Base-by-base conservation (phyloP, 2,329 filamentous ascomycete species). In the Thielaviopsis musarum region DNA sequence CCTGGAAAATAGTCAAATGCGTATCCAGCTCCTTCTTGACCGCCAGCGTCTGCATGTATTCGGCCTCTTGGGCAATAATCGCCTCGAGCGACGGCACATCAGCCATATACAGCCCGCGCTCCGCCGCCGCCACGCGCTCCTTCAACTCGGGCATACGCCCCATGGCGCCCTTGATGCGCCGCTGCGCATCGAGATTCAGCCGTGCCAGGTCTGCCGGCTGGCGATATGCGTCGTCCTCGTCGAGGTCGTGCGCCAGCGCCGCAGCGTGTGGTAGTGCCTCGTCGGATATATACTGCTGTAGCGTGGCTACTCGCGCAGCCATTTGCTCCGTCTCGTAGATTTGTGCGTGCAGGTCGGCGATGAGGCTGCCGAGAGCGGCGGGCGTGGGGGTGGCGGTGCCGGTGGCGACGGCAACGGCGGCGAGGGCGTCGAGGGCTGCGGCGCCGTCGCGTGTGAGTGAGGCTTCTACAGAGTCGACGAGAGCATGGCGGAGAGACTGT, bases 131-230 rank as follows among this genome's bases (percentile, higher is more conserved):
- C 9, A 56, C 57, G 28, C 52, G 58, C 10, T 58, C 52, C 22
- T 56, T 72, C 61, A 87, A 80, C 66, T 93, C 88, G 17, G 80
- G 80, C 1, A 91, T 73, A 65, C 85, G 85, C 2, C 81, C 72
- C 15, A 77, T 72, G 45, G 88, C 73, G n/a, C 79, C 71, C 67
- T 88, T 89, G 55, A 85, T 80, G 59, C 77, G 82, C 59, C 87
- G 82, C 64, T 84, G 82, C 70, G 86, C 80, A 56, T 93, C 85
- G 3, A 84, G 75, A n/a, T 89, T 91, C 64, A 84, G 78, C 64
- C 82, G 81, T 12, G 81, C 79, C 3, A 91, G 72, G 62, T 82
- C 74, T 0, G 79, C 66, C 0, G 81, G 70, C 0, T 80, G 77
- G 17, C 79, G 75, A 65, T 80, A 85, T 15, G 17, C 41, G 15